Conservation (phyloP, 2,329 filamentous ascomycete genomes). For the Ophiostoma fasciatum region DNA sequence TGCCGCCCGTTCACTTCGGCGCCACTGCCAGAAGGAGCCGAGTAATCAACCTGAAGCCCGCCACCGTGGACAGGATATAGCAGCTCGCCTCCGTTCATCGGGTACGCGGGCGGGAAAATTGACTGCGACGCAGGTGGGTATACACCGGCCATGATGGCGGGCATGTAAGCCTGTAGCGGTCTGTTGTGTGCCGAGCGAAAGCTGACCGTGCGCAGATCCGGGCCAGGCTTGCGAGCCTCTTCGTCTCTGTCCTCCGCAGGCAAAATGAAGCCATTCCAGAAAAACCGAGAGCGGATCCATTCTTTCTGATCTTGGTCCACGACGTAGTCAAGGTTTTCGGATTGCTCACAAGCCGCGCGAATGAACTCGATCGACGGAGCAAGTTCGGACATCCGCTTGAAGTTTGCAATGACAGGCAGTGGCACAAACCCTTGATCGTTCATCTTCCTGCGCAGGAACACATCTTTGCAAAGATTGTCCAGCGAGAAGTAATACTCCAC, state of each 20-base stretch:
- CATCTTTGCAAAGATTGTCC: conserved; percentile 87
- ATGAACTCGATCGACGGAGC: conserved; percentile 60
- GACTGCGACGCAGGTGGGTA: conserved; percentile 14
- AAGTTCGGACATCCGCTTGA: conserved; percentile 67
- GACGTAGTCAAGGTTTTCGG: conserved; percentile 58
- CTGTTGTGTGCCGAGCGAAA: conserved; percentile 18
- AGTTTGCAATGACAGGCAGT: conserved; percentile 64
- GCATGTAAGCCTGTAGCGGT: conserved; percentile 8
- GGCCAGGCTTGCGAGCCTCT: conserved; percentile 59
- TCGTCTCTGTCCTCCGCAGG: conserved; percentile 56
- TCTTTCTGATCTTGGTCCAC: conserved; percentile 64
- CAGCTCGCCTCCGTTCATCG: conserved; percentile 14
- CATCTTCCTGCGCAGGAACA: conserved; percentile 81
- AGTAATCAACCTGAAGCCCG: neutral
- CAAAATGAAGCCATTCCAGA: conserved; percentile 71
- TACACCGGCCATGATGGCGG: conserved; percentile 18
- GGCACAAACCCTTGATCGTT: conserved; percentile 87
- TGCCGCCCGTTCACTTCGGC: conserved; percentile 24
- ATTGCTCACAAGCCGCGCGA: conserved; percentile 59
- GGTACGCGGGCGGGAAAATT: conserved; percentile 16
- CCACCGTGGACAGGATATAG: conserved; percentile 16
- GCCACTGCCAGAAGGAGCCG: conserved; percentile 14
- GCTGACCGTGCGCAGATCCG: conserved; percentile 14
- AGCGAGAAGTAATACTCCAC: conserved; percentile 95
- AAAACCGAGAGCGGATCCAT: conserved; percentile 57